Evolutionary conservation across 2,329 filamentous ascomycete genomes (phyloP), one percentile per base, ranked within the genome.

Genomic region (Ophiostoma himal-ulmi): DNA sequence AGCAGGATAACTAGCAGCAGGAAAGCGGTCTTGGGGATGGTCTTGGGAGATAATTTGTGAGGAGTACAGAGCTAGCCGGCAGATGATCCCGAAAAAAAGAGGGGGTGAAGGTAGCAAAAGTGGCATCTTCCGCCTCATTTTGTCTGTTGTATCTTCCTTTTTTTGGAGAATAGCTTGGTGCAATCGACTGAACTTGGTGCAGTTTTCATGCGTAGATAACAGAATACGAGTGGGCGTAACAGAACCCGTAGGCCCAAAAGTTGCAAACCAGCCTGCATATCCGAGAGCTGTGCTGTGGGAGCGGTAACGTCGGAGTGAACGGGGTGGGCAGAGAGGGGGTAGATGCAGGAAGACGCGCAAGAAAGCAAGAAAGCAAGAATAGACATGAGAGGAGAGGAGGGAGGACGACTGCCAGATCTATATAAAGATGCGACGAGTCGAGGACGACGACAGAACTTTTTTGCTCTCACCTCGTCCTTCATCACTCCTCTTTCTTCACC

Each of bases 391-490:
- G 62, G 36, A 14, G 62, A 39, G 62, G 62, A 34, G 62, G 52
- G 62, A 22, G 62, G 62, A 65, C 34, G 62, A 37, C 62, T 36
- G 7, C 17, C 34, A 22, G n/a, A 36, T 65, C 62, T 65, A 65
- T 65, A 65, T 65, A 65, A 65, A 65, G 62, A 65, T 39, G 62
- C 39, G 20, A 13, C 14, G 36, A 64, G 62, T 65, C 62, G 62
- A 65, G 34, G 36, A 65, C 36, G 34, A 65, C 34, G n/a, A n/a
- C 62, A 14, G n/a, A 65, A 36, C 11, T 65, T 65, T 65, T 64
- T 65, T 65, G 34, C 7, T 65, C 11, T 65, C 62, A 37, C 36
- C 34, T 65, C 34, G 7, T 39, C 26, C 20, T 22, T 10, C 34
- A 36, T 22, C 52, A 57, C 7, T 57, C 8, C 62, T 22, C 36